Evolutionary conservation across 495 filamentous ascomycete genomes (phyloP).

Genomic region (Lepraria neglecta): DNA sequence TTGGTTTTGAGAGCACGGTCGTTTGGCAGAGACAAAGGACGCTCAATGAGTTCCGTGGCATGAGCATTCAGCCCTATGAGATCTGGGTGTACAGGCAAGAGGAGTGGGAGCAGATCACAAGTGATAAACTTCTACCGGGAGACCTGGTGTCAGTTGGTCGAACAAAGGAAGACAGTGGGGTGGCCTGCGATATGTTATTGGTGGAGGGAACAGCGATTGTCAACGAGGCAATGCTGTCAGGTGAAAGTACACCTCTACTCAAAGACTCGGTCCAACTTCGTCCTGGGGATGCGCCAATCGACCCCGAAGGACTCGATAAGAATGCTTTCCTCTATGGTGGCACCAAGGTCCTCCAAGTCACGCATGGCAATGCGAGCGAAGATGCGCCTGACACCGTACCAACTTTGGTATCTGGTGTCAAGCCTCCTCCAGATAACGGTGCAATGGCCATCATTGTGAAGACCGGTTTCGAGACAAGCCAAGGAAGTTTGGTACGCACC

Average conservation of each 20-base stretch:
- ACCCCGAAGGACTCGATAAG: constrained; percentile 90
- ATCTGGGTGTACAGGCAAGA: constrained; percentile 80
- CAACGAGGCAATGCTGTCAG: constrained; percentile 98
- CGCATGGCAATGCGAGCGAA: constrained; percentile 65
- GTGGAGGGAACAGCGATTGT: constrained; percentile 95
- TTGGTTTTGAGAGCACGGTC: constrained; percentile 95
- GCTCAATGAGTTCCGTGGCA: constrained; percentile 93
- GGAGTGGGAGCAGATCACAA: constrained; percentile 83
- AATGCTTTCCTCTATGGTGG: constrained; percentile 93
- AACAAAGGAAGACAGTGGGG: constrained; percentile 93
- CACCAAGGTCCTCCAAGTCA: constrained; percentile 94
- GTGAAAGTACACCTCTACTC: constrained; percentile 91
- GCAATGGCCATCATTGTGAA: constrained; percentile 92
- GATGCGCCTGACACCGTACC: constrained; percentile 57
- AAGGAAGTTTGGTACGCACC: constrained; percentile 93
- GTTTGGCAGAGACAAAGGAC: constrained; percentile 98
- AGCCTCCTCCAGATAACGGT: constrained; percentile 78
- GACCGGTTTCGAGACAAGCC: constrained; percentile 97
- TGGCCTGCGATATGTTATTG: constrained; percentile 94
- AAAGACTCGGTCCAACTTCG: constrained; percentile 95
- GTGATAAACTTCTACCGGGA: constrained; percentile 92
- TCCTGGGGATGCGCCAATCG: constrained; percentile 74
- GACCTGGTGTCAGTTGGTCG: constrained; percentile 90
- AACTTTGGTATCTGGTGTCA: constrained; percentile 63
- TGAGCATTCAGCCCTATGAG: constrained; percentile 98